These are phyloP conservation scores for Fraxinus greggii DNA, from an alignment of 305 asterid species.

Conservation along the genomic window DNA sequence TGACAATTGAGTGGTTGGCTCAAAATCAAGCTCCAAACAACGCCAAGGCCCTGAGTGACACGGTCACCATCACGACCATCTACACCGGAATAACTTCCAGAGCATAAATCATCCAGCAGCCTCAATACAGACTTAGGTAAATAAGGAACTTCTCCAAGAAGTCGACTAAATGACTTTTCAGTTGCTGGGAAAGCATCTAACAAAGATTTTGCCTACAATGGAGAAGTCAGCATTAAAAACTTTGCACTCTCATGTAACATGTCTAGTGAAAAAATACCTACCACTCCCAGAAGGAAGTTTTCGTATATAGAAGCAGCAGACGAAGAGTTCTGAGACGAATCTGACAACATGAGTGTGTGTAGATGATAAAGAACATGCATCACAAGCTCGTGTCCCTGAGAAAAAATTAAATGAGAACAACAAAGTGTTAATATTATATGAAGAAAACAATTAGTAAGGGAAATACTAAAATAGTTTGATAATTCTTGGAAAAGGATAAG, in stretches of 20 bases:
- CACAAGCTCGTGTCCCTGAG: conserved; percentile 93
- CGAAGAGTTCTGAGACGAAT: conserved; percentile 42
- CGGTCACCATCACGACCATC: conserved; percentile 81
- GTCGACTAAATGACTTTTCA: conserved; percentile 90
- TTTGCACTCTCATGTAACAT: conserved; percentile 6
- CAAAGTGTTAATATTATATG: conserved; percentile 15
- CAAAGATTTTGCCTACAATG: conserved; percentile 72
- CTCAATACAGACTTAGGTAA: conserved; percentile 78
- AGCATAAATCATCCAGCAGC: conserved; percentile 74
- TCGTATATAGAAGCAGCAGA: conserved; percentile 70
- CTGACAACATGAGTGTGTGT: conserved; percentile 62
- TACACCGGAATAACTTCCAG: conserved; percentile 50
- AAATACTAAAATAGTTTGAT: conserved; percentile 17
- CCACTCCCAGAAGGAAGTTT: conserved; percentile 83
- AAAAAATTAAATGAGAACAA: conserved; percentile 16
- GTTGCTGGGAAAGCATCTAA: conserved; percentile 79
- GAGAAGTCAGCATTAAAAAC: conserved; percentile 33
- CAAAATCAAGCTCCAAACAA: conserved; percentile 84
- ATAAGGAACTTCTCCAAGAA: conserved; percentile 88
- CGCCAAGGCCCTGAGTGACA: conserved; percentile 97
- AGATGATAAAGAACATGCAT: conserved; percentile 88
- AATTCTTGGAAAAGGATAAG: background rate
- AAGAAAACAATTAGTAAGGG: conserved; percentile 3
- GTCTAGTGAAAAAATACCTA: conserved; percentile 36
- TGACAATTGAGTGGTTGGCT: conserved; percentile 82